Evolutionary conservation across 179 eudicot genomes (phyloP), one percentile per base, ranked within the genome.

Genomic region (Actinidia chinensis): DNA sequence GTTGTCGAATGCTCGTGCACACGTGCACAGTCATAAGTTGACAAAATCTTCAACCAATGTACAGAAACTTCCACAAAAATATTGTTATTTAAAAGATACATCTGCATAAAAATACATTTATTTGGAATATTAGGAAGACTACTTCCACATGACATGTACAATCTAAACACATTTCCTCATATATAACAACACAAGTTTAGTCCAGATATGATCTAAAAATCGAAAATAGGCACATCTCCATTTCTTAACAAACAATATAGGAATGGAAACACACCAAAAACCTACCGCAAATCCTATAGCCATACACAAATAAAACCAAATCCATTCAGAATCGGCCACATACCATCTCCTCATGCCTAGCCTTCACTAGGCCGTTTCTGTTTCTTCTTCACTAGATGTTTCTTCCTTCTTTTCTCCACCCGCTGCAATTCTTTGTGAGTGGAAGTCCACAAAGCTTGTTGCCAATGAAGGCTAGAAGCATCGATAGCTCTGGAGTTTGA

Each of bases 361-460:
- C n/a, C n/a, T n/a, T n/a, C n/a, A n/a, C n/a, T n/a, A n/a, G n/a
- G n/a, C n/a, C n/a, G n/a, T n/a, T n/a, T n/a, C n/a, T n/a, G n/a
- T n/a, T n/a, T n/a, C n/a, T n/a, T n/a, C n/a, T n/a, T n/a, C n/a
- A n/a, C n/a, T n/a, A n/a, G n/a, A n/a, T n/a, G n/a, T n/a, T n/a
- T n/a, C n/a, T n/a, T n/a, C n/a, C n/a, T 14, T 0, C 20, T 40
- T 40, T 0, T 15, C 22, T 14, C 0, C 23, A 2, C 12, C 6
- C 4, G 12, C 23, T 17, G 17, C 69, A 65, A 15, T 65, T 65
- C 47, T 36, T 14, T 5, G 20, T 6, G 8, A 65, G 69, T 36
- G 69, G 69, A 33, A 0, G 69, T 14, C 69, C 69, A 17, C 69
- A 65, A 65, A 65, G 69, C 9, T 36, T 2, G 69, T 65, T 65